These are phyloP conservation scores for Acacia pycnantha DNA, from an alignment of 331 rosid species.

Conservation along the genomic window DNA sequence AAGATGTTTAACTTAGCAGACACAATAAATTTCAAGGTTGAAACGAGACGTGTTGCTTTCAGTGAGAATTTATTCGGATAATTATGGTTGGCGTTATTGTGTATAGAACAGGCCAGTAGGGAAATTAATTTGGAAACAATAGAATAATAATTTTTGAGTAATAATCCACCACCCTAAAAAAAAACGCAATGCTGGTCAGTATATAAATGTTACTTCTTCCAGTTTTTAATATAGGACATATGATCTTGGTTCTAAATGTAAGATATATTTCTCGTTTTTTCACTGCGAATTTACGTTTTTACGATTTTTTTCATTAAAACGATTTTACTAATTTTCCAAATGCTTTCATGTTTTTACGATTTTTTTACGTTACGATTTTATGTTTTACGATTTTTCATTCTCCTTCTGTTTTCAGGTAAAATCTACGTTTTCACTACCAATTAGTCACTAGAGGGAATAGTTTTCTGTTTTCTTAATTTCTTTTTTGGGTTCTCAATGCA, in stretches of 20 bases:
- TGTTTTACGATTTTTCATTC: too few relatives aligned
- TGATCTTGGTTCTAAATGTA: too few relatives aligned
- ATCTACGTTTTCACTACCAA: too few relatives aligned
- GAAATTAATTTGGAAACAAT: not conserved
- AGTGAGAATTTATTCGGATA: not conserved
- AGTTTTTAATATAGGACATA: too few relatives aligned
- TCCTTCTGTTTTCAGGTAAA: too few relatives aligned
- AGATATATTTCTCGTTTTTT: too few relatives aligned
- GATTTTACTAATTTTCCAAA: too few relatives aligned
- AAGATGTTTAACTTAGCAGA: constrained; percentile 1
- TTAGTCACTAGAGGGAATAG: not conserved
- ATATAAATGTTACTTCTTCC: too few relatives aligned
- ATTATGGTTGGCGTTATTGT: constrained; percentile 7
- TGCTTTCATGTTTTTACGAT: too few relatives aligned
- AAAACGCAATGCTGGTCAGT: not conserved
- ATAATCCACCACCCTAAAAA: not conserved
- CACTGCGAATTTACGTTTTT: too few relatives aligned
- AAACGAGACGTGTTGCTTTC: not conserved
- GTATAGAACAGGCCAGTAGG: not conserved
- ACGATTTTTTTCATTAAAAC: too few relatives aligned
- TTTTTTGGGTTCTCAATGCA: not conserved
- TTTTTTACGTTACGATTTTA: too few relatives aligned
- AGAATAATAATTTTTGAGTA: not conserved
- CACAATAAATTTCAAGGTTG: not conserved
- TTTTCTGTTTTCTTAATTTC: not conserved